These are phyloP conservation scores for Neurospora sp. DNA, from an alignment of 495 filamentous ascomycete genomes.

Conservation along the genomic window DNA sequence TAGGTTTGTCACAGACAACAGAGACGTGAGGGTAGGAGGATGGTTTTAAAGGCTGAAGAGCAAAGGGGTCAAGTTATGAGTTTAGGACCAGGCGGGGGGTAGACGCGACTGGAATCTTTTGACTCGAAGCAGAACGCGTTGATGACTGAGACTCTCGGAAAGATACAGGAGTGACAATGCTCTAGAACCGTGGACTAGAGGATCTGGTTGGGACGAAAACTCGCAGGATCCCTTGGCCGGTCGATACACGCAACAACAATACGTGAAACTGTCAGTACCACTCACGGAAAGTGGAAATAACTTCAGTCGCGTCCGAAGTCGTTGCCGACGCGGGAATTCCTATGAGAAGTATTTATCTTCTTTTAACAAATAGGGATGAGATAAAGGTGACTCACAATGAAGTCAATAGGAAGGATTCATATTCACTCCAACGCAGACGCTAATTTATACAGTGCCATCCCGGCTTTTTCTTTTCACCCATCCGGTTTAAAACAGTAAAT, in stretches of 20 bases:
- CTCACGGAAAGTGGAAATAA: background rate
- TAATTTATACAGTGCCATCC: conserved; percentile 18
- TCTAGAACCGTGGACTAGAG: background rate
- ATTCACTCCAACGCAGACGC: conserved; percentile 5
- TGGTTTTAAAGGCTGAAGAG: background rate
- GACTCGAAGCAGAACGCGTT: background rate
- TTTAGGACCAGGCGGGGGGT: background rate
- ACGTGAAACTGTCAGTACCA: background rate
- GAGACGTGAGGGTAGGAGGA: background rate
- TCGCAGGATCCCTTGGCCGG: background rate
- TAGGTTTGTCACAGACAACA: background rate
- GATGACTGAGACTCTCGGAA: background rate
- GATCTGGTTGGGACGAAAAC: background rate
- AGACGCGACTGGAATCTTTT: background rate
- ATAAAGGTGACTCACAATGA: background rate
- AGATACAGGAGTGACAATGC: background rate
- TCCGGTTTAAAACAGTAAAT: conserved; percentile 8
- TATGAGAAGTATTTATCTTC: background rate
- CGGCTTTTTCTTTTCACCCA: conserved; percentile 10
- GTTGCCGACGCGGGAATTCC: background rate
- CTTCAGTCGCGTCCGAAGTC: background rate
- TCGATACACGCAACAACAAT: background rate
- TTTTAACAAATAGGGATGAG: background rate
- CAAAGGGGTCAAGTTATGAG: background rate
- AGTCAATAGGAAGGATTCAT: background rate